Conservation (phyloP, 2,329 filamentous ascomycete genomes). For the Penicillium decumbens region DNA sequence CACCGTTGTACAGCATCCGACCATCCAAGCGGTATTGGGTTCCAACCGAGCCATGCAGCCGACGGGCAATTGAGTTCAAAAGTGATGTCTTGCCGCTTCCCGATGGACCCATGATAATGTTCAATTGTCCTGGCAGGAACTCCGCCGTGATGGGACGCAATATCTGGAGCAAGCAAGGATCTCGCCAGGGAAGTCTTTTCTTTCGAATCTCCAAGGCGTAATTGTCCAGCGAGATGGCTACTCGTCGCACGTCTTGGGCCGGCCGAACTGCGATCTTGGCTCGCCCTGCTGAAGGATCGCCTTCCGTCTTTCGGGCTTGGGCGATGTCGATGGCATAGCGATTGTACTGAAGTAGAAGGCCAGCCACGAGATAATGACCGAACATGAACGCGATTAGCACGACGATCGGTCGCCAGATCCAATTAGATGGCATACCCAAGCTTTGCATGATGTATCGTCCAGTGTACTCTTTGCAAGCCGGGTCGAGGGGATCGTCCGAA, state of each 20-base stretch:
- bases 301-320: conserved; percentile 54
- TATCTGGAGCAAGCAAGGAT: conserved; percentile 46
- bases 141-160: conserved; percentile 62
- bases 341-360: conserved; percentile 59
- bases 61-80: conserved; percentile 66
- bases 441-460: conserved; percentile 65
- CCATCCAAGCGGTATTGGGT: conserved; percentile 61
- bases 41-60: conserved; percentile 58
- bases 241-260: conserved; percentile 52
- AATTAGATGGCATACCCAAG: conserved; percentile 63
- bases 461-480: conserved; percentile 63
- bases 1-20: conserved; percentile 64
- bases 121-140: conserved; percentile 64
- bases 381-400: conserved; percentile 58
- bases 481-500: conserved; percentile 57
- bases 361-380: conserved; percentile 59
- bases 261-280: conserved; percentile 60
- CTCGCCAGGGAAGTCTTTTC: conserved; percentile 49
- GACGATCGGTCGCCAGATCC: conserved; percentile 64
- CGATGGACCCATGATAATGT: conserved; percentile 76
- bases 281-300: conserved; percentile 64
- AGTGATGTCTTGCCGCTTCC: conserved; percentile 73
- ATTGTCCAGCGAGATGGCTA: conserved; percentile 61
- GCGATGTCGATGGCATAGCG: conserved; percentile 67
- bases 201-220: conserved; percentile 65